Conservation (phyloP, 2,329 filamentous ascomycete species). For the Aspergillus persii region DNA sequence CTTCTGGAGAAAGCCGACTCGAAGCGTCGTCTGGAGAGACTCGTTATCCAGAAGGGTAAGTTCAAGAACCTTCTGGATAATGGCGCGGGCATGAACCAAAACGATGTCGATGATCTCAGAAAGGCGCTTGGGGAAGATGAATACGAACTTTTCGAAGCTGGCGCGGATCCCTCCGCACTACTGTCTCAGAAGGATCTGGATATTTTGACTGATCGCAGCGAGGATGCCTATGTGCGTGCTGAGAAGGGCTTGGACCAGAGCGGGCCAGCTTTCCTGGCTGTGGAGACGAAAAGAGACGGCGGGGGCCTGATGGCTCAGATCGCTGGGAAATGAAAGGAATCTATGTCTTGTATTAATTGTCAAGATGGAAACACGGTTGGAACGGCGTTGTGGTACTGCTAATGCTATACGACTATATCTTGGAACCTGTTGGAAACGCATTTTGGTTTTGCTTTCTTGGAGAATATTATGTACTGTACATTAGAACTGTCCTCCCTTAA, state of each 20-base stretch:
- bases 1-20: conserved; percentile 84
- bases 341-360: background rate
- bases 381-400: background rate
- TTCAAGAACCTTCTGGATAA: conserved; percentile 68
- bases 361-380: background rate
- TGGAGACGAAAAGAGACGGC: conserved; percentile 68
- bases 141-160: conserved; percentile 61
- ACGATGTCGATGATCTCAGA: conserved; percentile 61
- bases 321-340: conserved; percentile 12
- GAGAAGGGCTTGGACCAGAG: conserved; percentile 69
- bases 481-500: conserved; percentile 8
- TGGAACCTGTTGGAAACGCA: background rate
- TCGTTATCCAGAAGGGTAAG: conserved; percentile 91
- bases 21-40: conserved; percentile 86
- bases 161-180: conserved; percentile 58
- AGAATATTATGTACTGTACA: conserved; percentile 16
- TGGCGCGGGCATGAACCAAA: conserved; percentile 42
- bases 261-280: conserved; percentile 63
- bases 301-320: conserved; percentile 33
- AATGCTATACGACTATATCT: background rate
- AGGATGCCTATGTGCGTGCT: conserved; percentile 67
- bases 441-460: background rate
- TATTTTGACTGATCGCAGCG: conserved; percentile 72
- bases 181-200: conserved; percentile 74
- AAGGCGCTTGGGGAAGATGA: conserved; percentile 71